A percentile compares a stretch with the other conserved stretches of the same genome.
Conservation (phyloP, 2,329 filamentous ascomycete species). For the Epichloe hybrida region DNA sequence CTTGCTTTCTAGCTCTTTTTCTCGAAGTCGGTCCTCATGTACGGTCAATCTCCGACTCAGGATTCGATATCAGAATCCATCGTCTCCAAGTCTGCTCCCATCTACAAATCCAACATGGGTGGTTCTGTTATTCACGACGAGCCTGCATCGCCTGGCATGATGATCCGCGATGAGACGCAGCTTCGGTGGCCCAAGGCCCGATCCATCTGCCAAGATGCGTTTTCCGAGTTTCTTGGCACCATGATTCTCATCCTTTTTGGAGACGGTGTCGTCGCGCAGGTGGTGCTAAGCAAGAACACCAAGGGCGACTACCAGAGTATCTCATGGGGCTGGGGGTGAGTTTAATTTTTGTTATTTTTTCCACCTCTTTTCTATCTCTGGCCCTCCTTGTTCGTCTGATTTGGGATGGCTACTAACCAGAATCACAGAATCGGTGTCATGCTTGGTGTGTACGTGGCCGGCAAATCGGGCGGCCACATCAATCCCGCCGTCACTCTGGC, state of each 20-base stretch:
- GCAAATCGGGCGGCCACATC: constrained; percentile 53
- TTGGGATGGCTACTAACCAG: background rate
- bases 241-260: constrained; percentile 58
- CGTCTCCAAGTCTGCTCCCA: constrained; percentile 17
- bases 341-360: background rate
- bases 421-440: constrained; percentile 46
- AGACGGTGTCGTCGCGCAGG: constrained; percentile 58
- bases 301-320: constrained; percentile 38
- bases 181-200: constrained; percentile 40
- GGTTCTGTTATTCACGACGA: constrained; percentile 10
- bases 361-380: background rate
- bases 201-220: constrained; percentile 38
- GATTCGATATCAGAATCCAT: constrained; percentile 22
- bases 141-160: constrained; percentile 7
- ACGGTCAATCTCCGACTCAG: constrained; percentile 11
- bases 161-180: constrained; percentile 12
- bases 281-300: constrained; percentile 37
- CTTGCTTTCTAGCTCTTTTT: background rate
- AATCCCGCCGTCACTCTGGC: constrained; percentile 59
- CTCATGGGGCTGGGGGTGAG: constrained; percentile 37
- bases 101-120: constrained; percentile 20
- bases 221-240: constrained; percentile 55
- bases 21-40: constrained; percentile 13
- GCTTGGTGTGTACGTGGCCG: constrained; percentile 53
- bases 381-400: no score